Base-by-base conservation (phyloP, 495 filamentous ascomycete genomes). In the Gamarada debralockiae region DNA sequence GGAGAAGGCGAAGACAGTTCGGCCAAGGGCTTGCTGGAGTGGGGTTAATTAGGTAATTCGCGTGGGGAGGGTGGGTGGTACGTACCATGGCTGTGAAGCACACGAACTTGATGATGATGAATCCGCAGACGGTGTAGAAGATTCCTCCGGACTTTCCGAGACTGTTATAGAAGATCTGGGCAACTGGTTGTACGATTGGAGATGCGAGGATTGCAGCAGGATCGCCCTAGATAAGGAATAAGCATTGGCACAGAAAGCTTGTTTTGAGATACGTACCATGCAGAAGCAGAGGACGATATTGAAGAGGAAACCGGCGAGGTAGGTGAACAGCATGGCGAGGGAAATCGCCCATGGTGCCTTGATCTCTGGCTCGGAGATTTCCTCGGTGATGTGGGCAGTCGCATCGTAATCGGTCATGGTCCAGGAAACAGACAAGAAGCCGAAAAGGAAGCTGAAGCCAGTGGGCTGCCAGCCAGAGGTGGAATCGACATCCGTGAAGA, bases 381-480 rank as follows among this genome's bases (percentile, higher is more conserved):
- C 82, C 65, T 85, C 82, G 17, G 81, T 74, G 45, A 84, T 84
- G 48, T 81, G 79, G 2, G 78, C 76, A 10, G 77, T 81, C 3
- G 77, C 78, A 61, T 82, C 80, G 55, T 81, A 77, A 51, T 73
- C 67, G 17, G 77, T 83, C 77, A 81, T 82, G 37, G 80, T 84
- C 82, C 84, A 88, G 0, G 80, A 79, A 22, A 84, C 84, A 8
- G 79, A 81, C 20, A 88, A 66, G 62, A 85, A 86, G 18, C 84
- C 84, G 53, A 88, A 85, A 25, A 88, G 61, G 62, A 83, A 86
- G n/a, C 77, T 79, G 60, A 83, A 86, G 5, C 83, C 84, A 20
- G 72, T 69, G 6, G 79, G 83, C 0, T 52, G 73, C 84, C 84
- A 88, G 12, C 83, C 83, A 0, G 77, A 83, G 9, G 64, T 70